Evolutionary conservation across 495 filamentous ascomycete species (phyloP), one percentile per base, ranked within the genome.

Genomic region (Saxispiralis lemnorum): DNA sequence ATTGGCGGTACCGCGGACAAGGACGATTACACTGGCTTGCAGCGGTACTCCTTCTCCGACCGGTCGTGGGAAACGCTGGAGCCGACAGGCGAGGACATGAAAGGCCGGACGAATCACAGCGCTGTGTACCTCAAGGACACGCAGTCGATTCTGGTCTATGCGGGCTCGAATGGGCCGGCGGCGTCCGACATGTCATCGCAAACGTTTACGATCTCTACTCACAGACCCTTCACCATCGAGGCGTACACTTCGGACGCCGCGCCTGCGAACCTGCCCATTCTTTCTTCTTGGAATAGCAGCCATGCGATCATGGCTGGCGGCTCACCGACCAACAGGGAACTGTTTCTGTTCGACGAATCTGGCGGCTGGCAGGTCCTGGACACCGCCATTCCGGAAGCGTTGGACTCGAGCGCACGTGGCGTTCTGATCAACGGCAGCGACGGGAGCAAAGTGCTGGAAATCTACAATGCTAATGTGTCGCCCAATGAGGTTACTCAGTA

Each of bases 221-320:
- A 57, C 14, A 53, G 66, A 11, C 78, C 82, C 0, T 76, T 79
- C 55, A 53, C 48, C 6, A 66, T 87, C 3, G 45, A 61, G 16
- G 68, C 81, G 0, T 63, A 55, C 41, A 47, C 47, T 20, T 60
- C 57, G 14, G 61, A 67, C 28, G 74, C 77, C 5, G 74, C 80
- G 2, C 73, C 83, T 1, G 67, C 74, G 6, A 58, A 73, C 33
- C 60, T 67, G 2, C 89, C 89, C 0, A 66, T 85, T 38, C 66
- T 97, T 10, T 56, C 93, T 44, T 70, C 76, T 7, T 96, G 80
- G 82, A 81, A 77, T 45, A 62, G 73, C 35, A 68, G 67, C 31
- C 65, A 80, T 54, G 82, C 79, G 2, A 71, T 81, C 9, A 66
- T 93, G 63, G 59, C 96, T 41, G 86, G 86, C 37, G 89, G 88